Evolutionary conservation across 1,284 basidiomycete species (phyloP), one percentile per base, ranked within the genome.

Genomic region (Melanopsichium pennsylvanicum): DNA sequence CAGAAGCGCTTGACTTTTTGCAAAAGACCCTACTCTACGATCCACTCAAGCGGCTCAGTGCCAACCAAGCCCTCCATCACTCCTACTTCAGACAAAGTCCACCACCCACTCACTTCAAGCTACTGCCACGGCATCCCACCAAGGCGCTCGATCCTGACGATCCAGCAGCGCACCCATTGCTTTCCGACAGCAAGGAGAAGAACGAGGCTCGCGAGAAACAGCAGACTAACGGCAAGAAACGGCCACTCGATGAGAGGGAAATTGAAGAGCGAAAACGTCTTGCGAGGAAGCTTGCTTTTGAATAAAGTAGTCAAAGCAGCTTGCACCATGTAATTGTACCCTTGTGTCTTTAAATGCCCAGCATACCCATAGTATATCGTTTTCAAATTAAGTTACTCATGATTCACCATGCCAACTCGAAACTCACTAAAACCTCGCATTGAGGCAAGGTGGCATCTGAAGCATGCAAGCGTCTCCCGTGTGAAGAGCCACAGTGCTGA

Each of bases 1-100:
- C 88, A 5, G 93, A 96, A 68, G 88, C 92, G 0, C 84, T 97
- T 32, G 93, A 93, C 70, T 85, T 98, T 11, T 85, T 97, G 31
- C 85, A 84, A 56, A 88, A 87, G 76, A 89, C 91, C 73, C 84
- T 99, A 15, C 84, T 86, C 7, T 97, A 91, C 76, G 93, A 98
- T 76, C 96, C 96, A 7, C 84, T 87, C 29, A 88, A 87, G 74
- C 88, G 96, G 3, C 88, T 93, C 46, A 85, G 86, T 37, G 91
- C 93, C n/a, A 48, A 54, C 13, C 72, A 76, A 33, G 61, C 72
- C 1, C 60, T 81, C 9, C 70, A 74, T 32, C 78, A 80, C 38
- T 32, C 66, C 3, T 80, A 79, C 62, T 80, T 81, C 43, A 63
- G 50, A 12, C 54, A 55, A 18, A 45, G 55, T 11, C 76, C 76